These are phyloP conservation scores for Reutealis trisperma DNA, from an alignment of 345 rosid species.

Conservation along the genomic window DNA sequence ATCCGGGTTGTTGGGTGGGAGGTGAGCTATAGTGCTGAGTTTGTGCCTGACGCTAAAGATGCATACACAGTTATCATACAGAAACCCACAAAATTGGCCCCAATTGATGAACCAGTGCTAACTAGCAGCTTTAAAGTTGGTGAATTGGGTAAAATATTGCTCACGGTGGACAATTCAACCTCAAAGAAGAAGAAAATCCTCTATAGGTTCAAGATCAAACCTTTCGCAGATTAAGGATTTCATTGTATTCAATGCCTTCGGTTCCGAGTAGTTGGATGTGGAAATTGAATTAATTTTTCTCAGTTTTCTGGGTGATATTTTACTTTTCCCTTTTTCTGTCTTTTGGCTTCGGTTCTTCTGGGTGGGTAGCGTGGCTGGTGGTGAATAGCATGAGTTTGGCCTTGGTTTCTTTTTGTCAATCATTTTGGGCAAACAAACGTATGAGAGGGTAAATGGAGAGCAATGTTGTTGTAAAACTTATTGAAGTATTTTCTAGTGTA, in stretches of 20 bases:
- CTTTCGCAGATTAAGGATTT: conserved; percentile 42
- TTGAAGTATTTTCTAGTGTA: conserved; percentile 23
- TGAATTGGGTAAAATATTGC: conserved; percentile 74
- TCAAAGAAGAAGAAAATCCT: conserved; percentile 91
- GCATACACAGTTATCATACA: conserved; percentile 69
- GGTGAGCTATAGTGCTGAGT: conserved; percentile 78
- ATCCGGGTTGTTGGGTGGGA: conserved; percentile 92
- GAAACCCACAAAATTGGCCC: conserved; percentile 65
- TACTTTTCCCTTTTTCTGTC: background rate
- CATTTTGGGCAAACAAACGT: conserved; percentile 16
- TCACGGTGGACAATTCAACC: conserved; percentile 74
- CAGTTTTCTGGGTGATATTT: conserved; percentile 10
- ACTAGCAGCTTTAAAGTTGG: conserved; percentile 65
- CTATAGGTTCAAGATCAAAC: conserved; percentile 81
- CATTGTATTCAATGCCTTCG: background rate
- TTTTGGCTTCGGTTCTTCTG: conserved; percentile 6
- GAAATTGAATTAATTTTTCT: conserved; percentile 24
- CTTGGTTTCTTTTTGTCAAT: conserved; percentile 18
- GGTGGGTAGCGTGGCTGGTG: conserved; percentile 18
- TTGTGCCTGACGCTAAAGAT: conserved; percentile 67
- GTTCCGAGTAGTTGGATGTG: conserved; percentile 1
- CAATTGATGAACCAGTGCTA: conserved; percentile 69
- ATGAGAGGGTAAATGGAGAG: background rate
- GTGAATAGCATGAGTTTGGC: conserved; percentile 13
- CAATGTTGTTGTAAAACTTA: conserved; percentile 4